Percentiles rank a stretch among this genome's conserved stretches.
phyloP scores from a whole-genome alignment of 2,329 filamentous ascomycete species.

The Aspergillus neotritici region DNA sequence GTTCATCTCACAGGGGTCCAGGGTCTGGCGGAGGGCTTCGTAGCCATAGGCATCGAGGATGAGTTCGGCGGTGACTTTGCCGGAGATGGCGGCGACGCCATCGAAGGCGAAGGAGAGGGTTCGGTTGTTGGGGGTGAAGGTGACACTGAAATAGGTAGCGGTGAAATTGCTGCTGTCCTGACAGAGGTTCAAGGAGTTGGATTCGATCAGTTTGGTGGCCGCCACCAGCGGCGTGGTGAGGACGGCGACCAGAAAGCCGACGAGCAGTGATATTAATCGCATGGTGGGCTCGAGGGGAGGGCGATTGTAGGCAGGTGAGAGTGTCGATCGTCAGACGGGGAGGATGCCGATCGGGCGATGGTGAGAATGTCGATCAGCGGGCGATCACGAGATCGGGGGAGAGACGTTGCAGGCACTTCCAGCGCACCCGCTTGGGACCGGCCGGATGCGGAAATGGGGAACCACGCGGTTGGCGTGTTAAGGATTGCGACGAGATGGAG shows the following conservation, averaged over 20 bases:
- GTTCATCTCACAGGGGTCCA: constrained; percentile 69
- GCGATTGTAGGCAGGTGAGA: no score
- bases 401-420: constrained; percentile 8
- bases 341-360: no score
- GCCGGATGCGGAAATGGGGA: constrained; percentile 31
- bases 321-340: not conserved
- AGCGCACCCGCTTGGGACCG: constrained; percentile 30
- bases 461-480: constrained; percentile 1
- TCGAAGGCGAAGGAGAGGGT: constrained; percentile 67
- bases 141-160: constrained; percentile 78
- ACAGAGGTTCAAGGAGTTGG: constrained; percentile 77
- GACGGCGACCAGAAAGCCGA: constrained; percentile 37
- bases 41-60: constrained; percentile 78
- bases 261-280: constrained; percentile 30
- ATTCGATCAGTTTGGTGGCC: constrained; percentile 65
- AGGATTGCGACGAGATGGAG: constrained; percentile 3
- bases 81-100: constrained; percentile 75
- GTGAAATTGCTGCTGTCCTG: constrained; percentile 78
- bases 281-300: constrained; percentile 18
- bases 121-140: constrained; percentile 58
- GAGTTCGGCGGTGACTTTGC: constrained; percentile 73
- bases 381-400: no score
- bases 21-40: constrained; percentile 57
- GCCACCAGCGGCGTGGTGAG: constrained; percentile 47
- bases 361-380: no score